Evolutionary conservation across 2,329 filamentous ascomycete species (phyloP), one percentile per base, ranked within the genome.

Genomic region (Fusarium albosuccineum): DNA sequence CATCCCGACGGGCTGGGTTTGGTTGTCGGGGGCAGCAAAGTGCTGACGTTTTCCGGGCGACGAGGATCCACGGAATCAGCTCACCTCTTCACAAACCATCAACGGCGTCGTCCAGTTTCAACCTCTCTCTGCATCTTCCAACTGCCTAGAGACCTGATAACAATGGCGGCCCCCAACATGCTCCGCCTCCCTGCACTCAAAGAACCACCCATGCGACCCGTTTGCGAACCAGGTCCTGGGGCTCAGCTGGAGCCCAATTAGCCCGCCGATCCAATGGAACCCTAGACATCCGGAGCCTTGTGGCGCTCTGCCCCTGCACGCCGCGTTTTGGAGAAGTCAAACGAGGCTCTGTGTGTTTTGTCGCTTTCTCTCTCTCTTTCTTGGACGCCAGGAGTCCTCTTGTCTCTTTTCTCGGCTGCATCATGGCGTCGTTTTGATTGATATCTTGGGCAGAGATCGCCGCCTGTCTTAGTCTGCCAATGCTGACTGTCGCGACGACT

Each of bases 201-300:
- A 46, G n/a, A 30, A 9, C 17, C 27, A 33, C 42, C 33, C 52
- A 37, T 55, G 52, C 52, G 52, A 29, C 52, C 42, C 51, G 41
- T 46, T 55, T 39, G 42, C 53, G 53, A 40, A 30, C 41, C 42
- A 48, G 55, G 54, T 39, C 22, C 22, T 17, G 33, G 27, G 13
- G n/a, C 27, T 36, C 14, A 54, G 53, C 42, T 56, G 30, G 46
- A 62, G 27, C 42, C 64, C 57, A 69, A 60, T 50, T 63, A 54
- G 46, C 51, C 46, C 39, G 45, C 59, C 42, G 50, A 57, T 53
- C 66, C 66, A 68, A 69, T 68, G 42, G 55, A 53, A 55, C 66
- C 62, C 66, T 27, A 30, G 64, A 54, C 64, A 33, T 62, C 30
- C 33, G 27, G 46, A 68, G 60, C 64, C 55, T 55, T 67, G 55